Conservation (phyloP, 139 green algal species). For the Pseudopediastrum boryanum region DNA sequence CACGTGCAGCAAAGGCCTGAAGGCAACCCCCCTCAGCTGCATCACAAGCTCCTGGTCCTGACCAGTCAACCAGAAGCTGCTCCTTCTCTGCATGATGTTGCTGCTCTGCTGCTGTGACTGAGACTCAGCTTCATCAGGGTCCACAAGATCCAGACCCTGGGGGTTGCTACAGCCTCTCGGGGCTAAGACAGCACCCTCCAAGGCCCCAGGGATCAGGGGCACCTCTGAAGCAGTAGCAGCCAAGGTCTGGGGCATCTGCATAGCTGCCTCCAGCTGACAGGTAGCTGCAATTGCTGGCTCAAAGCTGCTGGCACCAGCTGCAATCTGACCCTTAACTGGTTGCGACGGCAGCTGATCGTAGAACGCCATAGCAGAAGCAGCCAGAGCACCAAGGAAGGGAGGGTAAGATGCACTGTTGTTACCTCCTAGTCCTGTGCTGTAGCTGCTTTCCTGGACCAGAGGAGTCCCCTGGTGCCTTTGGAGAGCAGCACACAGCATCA, state of each 20-base stretch:
- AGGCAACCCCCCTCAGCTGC: conserved; percentile 14
- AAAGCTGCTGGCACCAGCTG: not conserved
- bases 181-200: not conserved
- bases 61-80: conserved; percentile 29
- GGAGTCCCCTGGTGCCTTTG: not conserved
- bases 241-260: conserved; percentile 15
- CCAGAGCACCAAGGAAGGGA: not conserved
- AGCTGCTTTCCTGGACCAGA: too few relatives aligned
- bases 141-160: conserved; percentile 6
- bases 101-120: not conserved
- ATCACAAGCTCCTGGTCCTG: conserved; percentile 4
- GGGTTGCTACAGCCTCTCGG: conserved; percentile 14
- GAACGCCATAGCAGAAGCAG: not conserved
- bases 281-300: conserved; percentile 24
- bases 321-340: conserved; percentile 20
- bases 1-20: not conserved
- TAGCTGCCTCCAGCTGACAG: conserved; percentile 17
- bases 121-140: conserved; percentile 11
- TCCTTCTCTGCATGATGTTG: too few relatives aligned
- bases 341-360: conserved; percentile 17
- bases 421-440: not conserved
- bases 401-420: not conserved
- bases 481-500: not conserved
- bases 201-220: not conserved
- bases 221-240: not conserved